Evolutionary conservation across 257 asterid genomes (phyloP), one percentile per base, ranked within the genome.

Genomic region (Solanum neorickii): DNA sequence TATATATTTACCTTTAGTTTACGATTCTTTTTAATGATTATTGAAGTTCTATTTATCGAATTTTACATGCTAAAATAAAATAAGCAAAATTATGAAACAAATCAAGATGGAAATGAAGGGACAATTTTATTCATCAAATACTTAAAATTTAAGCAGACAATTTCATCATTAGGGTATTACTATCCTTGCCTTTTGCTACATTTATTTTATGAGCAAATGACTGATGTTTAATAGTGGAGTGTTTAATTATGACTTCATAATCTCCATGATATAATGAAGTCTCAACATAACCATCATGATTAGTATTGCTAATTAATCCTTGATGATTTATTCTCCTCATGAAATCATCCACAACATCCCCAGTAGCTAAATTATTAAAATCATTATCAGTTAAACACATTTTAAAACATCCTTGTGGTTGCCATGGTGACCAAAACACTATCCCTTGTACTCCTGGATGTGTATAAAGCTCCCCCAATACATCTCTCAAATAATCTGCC

Each of bases 341-440:
- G 70, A 90, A 52, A 84, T 68, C 76, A 80, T 91, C 93, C 3
- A 89, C 90, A 33, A 86, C 90, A 11, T 90, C 90, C 14, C 93
- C 92, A 12, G 92, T 83, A 11, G 88, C 62, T 83, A 91, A 84
- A 87, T 91, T 91, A 12, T 84, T 87, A 77, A 90, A 91, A 37
- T 87, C 73, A 60, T 85, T 31, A 47, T 89, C 89, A 21, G 91
- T 91, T 60, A 91, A 84, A 47, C 90, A 90, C 93, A 91, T 91
- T 18, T 10, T 83, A n/a, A 44, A 90, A 84, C 92, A 91, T 74
- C 72, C 82, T 18, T 31, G 59, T 6, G 87, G 83, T 18, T 39
- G 49, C 86, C 89, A 82, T 13, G 89, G 88, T 12, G 84, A 31
- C 93, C 93, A 91, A 29, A 90, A 14, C 68, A 91, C 72, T 42